phyloP scores from a whole-genome alignment of 2,329 filamentous ascomycete genomes.

The Colletotrichum chrysophilum region DNA sequence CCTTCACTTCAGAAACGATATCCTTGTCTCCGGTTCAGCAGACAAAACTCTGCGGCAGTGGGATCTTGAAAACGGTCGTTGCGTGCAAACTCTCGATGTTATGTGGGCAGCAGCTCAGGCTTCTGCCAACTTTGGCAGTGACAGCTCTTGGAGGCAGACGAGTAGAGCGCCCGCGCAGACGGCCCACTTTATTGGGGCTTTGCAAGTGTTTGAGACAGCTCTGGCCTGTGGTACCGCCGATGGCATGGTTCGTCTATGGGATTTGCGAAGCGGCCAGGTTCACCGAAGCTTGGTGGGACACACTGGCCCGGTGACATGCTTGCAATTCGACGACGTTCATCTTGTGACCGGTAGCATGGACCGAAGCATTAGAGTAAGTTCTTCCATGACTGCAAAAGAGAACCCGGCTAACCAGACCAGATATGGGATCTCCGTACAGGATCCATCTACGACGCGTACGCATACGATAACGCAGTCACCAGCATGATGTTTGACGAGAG shows the following conservation, averaged over 20 bases:
- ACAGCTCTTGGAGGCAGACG: constrained; percentile 75
- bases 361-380: constrained; percentile 88
- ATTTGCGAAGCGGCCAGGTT: constrained; percentile 95
- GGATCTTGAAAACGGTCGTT: constrained; percentile 97
- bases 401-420: constrained; percentile 50
- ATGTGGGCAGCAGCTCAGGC: constrained; percentile 97
- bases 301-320: constrained; percentile 89
- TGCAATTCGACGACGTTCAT: constrained; percentile 97
- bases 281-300: constrained; percentile 95
- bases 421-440: constrained; percentile 99
- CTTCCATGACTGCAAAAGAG: not conserved
- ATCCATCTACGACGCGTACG: constrained; percentile 93
- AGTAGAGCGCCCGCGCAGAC: constrained; percentile 68
- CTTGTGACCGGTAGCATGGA: constrained; percentile 92
- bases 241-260: constrained; percentile 96
- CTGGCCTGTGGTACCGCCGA: constrained; percentile 96
- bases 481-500: constrained; percentile 97
- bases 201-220: constrained; percentile 96
- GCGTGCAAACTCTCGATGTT: constrained; percentile 95
- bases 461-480: constrained; percentile 89
- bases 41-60: constrained; percentile 98
- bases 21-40: constrained; percentile 91
- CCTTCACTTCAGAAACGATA: constrained; percentile 86
- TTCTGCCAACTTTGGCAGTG: constrained; percentile 69
- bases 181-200: constrained; percentile 90